Base-by-base conservation (phyloP, 2,329 filamentous ascomycete species). In the Calonectria hawksworthii region DNA sequence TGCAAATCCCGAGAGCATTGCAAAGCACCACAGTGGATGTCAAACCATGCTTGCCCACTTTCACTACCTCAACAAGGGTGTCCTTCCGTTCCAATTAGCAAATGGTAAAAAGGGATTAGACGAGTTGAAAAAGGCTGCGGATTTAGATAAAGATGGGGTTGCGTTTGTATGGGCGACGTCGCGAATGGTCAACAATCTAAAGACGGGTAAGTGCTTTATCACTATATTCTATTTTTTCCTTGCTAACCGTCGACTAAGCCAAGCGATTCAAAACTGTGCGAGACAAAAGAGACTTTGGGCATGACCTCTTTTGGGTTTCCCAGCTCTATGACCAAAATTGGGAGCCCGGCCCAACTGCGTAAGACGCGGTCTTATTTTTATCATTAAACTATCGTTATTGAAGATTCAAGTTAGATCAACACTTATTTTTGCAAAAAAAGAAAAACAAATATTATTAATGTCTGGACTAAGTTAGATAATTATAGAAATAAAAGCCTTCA, bases 221-320 rank as follows among this genome's bases (percentile, higher is more conserved):
- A 4, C 44, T 13, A 0, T 9, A 11, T 23, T 13, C 3, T 6
- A 18, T 4, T n/a, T 21, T 2, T 14, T 26, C 26, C 21, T n/a
- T 7, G 26, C 30, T 54, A 5, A 54, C 26, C 16, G 26, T 10
- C 8, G 26, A 28, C 11, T 7, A 28, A 54, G 51, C 14, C 1
- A 32, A 21, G 2, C 10, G 10, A n/a, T 47, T 54, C 5, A 18
- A 54, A 4, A 11, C 6, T 18, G 34, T 59, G 26, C 52, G 34
- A 34, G 30, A 21, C 18, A 30, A 10, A n/a, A 41, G 36, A 16
- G 8, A 21, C n/a, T 69, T 26, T 21, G 51, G 32, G n/a, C 13
- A 69, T 36, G 66, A 69, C 30, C 28, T 28, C 13, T 69, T 59
- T 34, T 69, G 68, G 68, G 32, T 70, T 34, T 70, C 68, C 4